Base-by-base conservation (phyloP, 306 rosid genomes). In the Abrus pulchellus region DNA sequence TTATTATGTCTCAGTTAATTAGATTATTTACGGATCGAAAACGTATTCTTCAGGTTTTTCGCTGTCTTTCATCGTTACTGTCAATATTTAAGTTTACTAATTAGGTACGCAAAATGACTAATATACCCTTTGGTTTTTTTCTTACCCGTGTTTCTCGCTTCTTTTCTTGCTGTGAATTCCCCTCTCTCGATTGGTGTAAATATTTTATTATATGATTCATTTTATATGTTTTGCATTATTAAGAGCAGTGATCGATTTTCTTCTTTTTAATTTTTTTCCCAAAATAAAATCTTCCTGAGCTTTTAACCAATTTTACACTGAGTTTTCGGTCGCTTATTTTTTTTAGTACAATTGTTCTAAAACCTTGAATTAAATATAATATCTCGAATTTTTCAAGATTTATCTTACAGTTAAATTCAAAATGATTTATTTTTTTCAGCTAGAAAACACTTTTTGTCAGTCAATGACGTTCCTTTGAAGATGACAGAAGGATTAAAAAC, bases 1-100 rank as follows among this genome's bases (percentile, higher is more conserved):
- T 70, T 6, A 70, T 70, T 45, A 62, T 80, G 75, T 60, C 53
- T 75, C 55, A 20, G 20, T 64, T 67, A 20, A 53, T 69, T 28
- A 28, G 44, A 88, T 84, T 82, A 43, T 6, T 60, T 72, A 38
- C 11, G 57, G 50, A 29, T 5, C 1, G 56, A 70, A 47, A 81
- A 74, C 89, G 52, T 75, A 14, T 71, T 74, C 86, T 76, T 78
- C 72, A 74, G 81, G 85, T 60, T 69, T 67, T 59, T 80, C 45
- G 82, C 85, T 82, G 91, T 78, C 68, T 38, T 62, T 71, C 67
- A 86, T 84, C 79, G 89, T 70, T 75, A 32, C 75, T 81, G 76
- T 69, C 64, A 41, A 80, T 77, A 9, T 32, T 81, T 82, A 28
- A 79, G 72, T 69, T 61, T 50, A 12, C 20, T 20, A 54, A 76